Percentiles rank a stretch among this genome's conserved stretches.
Conservation (phyloP, 2,329 filamentous ascomycete species). For the Calonectria crousiana region DNA sequence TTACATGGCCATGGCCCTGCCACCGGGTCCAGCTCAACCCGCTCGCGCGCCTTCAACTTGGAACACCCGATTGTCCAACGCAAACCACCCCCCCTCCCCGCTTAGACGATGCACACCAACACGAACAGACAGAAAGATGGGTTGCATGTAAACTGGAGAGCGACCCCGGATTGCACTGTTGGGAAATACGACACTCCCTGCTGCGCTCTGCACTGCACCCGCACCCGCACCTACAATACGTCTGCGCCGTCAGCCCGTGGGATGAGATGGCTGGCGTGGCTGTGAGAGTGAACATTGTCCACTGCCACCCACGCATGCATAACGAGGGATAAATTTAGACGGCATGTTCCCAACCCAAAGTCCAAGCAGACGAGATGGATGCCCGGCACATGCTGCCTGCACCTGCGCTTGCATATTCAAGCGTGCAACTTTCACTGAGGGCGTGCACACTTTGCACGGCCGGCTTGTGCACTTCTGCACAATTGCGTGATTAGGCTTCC, state of each 20-base stretch:
- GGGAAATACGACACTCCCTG: not conserved
- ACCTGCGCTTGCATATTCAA: not conserved
- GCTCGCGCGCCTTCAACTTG: not conserved
- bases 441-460: not conserved
- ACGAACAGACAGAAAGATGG: not conserved
- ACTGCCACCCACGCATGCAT: constrained; percentile 4
- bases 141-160: constrained; percentile 15
- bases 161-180: not conserved
- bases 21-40: not conserved
- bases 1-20: not conserved
- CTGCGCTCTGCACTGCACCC: not conserved
- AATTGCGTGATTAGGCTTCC: constrained; percentile 1
- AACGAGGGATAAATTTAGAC: not conserved
- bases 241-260: constrained; percentile 21
- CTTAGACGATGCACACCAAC: constrained; percentile 9
- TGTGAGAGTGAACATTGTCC: not conserved
- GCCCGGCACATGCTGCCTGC: not conserved
- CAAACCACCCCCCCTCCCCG: not conserved
- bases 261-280: constrained; percentile 15
- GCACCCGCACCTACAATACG: not conserved
- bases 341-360: not conserved
- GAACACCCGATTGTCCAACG: not conserved
- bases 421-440: not conserved
- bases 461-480: not conserved
- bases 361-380: not conserved